Base-by-base conservation (phyloP, 208 protist genomes). In the Leishmania turanica region DNA sequence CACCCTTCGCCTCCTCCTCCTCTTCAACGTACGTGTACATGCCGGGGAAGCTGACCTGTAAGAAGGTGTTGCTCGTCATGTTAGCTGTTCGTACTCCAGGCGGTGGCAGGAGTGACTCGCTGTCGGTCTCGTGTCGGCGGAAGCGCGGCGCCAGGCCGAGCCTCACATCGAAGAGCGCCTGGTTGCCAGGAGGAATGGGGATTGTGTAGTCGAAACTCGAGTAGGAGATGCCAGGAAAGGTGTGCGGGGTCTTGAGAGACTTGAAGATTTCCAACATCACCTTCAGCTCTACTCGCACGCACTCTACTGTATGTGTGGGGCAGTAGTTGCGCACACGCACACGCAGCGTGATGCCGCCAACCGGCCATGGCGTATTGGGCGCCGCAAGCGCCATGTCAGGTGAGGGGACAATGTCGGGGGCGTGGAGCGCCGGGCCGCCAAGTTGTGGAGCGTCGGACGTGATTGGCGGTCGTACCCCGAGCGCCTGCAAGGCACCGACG, bases 261-360 rank as follows among this genome's bases (percentile, higher is more conserved):
- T 91, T 93, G 84, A 93, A 93, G 47, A 93, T 76, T 68, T 89
- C 80, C 40, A 93, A 81, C 53, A 68, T 86, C 72, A 87, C 90
- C 64, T 85, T 82, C 68, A 93, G 84, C 73, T 93, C 90, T 4
- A 93, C 88, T 21, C 88, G 85, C 47, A 91, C 88, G 58, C 82
- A 58, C 49, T 42, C 34, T 65, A 93, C 85, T 40, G 83, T 83
- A 19, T 80, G 76, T 3, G 51, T 34, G 19, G 64, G 56, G 77
- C 87, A 89, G 64, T 86, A 77, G 78, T 93, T 93, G 73, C 81
- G 77, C 47, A 93, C 90, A 31, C 83, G 84, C 31, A 93, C 84
- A 51, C 83, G 78, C 73, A 93, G 86, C 73, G 85, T 86, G 13
- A 93, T 75, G 42, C 60, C 69, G 49, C 88, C 82, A 19, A 91